These are phyloP conservation scores for Suillus sp. DNA, from an alignment of 768 basidiomycete species.

Conservation along the genomic window DNA sequence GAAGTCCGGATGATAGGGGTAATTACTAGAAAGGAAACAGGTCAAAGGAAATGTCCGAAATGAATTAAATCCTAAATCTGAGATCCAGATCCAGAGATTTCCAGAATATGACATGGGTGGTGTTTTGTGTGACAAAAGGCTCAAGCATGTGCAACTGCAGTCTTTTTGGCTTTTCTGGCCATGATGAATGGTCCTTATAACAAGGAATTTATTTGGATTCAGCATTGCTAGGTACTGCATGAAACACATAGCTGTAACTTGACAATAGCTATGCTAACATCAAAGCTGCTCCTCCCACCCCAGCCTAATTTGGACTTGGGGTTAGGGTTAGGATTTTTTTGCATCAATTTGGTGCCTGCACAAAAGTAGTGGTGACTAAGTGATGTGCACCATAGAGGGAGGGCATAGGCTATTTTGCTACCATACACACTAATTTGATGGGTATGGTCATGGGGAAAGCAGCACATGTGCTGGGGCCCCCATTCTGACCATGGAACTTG, in stretches of 20 bases:
- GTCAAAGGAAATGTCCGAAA: too few relatives aligned
- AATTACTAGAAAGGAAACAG: too few relatives aligned
- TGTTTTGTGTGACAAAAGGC: too few relatives aligned
- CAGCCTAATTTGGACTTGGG: slow-evolving; percentile 1
- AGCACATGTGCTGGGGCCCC: not conserved
- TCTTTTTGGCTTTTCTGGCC: not conserved
- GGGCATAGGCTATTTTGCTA: not conserved
- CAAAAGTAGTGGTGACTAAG: not conserved
- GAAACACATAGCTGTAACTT: not conserved
- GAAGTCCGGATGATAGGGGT: too few relatives aligned
- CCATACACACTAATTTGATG: not conserved
- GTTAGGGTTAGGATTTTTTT: not conserved
- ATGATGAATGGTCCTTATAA: not conserved
- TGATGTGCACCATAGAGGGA: not conserved
- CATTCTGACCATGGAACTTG: not conserved
- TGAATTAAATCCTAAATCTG: too few relatives aligned
- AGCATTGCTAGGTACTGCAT: too few relatives aligned
- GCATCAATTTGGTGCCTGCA: not conserved
- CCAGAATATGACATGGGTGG: too few relatives aligned
- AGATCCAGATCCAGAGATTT: too few relatives aligned
- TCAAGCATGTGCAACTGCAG: not conserved
- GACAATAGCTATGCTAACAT: not conserved
- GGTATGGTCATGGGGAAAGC: not conserved
- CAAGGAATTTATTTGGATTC: too few relatives aligned
- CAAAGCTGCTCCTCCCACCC: not conserved